phyloP scores from a whole-genome alignment of 2,329 filamentous ascomycete genomes.

The Periconia macrospinosa region DNA sequence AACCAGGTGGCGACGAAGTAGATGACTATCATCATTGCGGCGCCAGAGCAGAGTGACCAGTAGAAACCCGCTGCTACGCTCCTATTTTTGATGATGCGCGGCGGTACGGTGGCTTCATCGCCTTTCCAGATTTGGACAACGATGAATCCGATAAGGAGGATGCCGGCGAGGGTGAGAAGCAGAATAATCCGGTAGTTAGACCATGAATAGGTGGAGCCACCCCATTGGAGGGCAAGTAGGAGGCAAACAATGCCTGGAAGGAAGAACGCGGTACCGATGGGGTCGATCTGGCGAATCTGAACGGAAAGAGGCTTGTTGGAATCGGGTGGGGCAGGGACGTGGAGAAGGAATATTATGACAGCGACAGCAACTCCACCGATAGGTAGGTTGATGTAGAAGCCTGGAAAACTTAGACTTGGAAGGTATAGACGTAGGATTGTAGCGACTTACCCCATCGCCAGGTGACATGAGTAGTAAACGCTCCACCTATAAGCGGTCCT shows the following conservation, averaged over 20 bases:
- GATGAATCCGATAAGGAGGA: conserved; percentile 42
- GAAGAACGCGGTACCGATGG: conserved; percentile 44
- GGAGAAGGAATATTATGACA: not conserved
- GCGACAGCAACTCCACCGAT: not conserved
- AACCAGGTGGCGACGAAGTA: conserved; percentile 18
- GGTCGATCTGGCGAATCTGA: conserved; percentile 48
- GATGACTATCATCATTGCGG: not conserved
- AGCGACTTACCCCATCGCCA: conserved; percentile 11
- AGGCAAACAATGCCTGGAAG: conserved; percentile 44
- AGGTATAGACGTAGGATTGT: not conserved
- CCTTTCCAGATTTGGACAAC: not conserved
- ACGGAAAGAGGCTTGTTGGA: conserved; percentile 25
- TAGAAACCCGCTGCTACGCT: not conserved
- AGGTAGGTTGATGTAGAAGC: conserved; percentile 44
- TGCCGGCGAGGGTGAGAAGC: conserved; percentile 41
- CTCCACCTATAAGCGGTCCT: conserved; percentile 34
- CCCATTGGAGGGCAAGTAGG: conserved; percentile 46
- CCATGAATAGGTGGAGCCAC: conserved; percentile 38
- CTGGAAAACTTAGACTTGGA: not conserved
- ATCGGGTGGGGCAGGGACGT: not conserved
- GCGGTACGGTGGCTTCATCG: not conserved
- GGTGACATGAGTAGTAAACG: conserved; percentile 14
- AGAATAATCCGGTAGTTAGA: conserved; percentile 46
- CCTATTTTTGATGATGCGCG: not conserved
- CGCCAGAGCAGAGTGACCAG: conserved; percentile 20